Percentiles rank a stretch among this genome's conserved stretches.
Evolutionary conservation across 164 flowering plant genomes (phyloP).

Genomic region (Tinospora cordifolia): DNA sequence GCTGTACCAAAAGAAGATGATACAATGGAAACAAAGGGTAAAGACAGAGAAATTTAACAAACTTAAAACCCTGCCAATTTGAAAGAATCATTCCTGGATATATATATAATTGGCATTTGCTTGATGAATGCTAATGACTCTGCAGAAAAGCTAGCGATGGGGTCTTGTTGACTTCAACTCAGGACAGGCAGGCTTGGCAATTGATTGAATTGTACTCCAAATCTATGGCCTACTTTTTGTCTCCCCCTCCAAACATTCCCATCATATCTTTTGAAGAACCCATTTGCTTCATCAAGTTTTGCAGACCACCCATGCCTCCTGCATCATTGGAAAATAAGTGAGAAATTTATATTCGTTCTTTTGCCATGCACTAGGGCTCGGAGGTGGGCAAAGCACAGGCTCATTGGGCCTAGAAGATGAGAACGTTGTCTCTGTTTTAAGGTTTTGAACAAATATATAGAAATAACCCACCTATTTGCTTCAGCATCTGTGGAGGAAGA

Average conservation of each 20-base stretch:
- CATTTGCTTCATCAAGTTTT: slow-evolving; percentile 94
- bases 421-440: neutral
- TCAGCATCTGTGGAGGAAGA: slow-evolving; percentile 89
- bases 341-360: neutral
- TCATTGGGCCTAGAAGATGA: neutral
- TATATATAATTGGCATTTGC: neutral
- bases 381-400: neutral
- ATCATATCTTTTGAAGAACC: slow-evolving; percentile 82
- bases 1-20: neutral
- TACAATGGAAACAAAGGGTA: neutral
- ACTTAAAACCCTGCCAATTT: too few species aligned
- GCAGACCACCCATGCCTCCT: slow-evolving; percentile 90
- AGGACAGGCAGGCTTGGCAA: neutral
- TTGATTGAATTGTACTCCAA: neutral
- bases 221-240: slow-evolving; percentile 23
- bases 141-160: neutral
- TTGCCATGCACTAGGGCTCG: neutral
- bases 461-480: slow-evolving; percentile 51
- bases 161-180: too few species aligned
- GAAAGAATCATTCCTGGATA: neutral
- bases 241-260: slow-evolving; percentile 79
- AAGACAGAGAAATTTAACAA: too few species aligned
- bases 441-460: neutral
- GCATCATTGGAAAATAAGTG: neutral
- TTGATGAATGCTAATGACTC: neutral